Evolutionary conservation across 2,329 filamentous ascomycete species (phyloP).

Genomic region (Xylariales sp.): DNA sequence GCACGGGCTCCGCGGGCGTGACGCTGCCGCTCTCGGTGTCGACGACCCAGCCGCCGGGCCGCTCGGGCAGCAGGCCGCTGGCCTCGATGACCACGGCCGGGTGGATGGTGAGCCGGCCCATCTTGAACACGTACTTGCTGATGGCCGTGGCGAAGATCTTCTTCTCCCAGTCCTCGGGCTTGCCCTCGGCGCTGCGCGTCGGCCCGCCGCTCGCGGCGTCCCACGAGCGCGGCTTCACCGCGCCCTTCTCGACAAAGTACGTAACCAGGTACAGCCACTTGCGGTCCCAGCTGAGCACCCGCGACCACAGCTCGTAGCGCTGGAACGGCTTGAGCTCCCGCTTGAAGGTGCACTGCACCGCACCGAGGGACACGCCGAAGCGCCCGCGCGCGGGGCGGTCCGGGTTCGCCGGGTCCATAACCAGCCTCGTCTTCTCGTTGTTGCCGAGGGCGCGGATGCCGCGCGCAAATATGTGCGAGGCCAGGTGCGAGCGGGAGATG

Average conservation of each 20-base stretch:
- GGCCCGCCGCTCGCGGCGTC: conserved; percentile 37
- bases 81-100: conserved; percentile 71
- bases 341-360: conserved; percentile 70
- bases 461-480: conserved; percentile 62
- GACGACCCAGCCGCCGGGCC: conserved; percentile 61
- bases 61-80: conserved; percentile 68
- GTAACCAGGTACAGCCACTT: conserved; percentile 79
- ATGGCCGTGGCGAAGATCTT: conserved; percentile 68
- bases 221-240: conserved; percentile 51
- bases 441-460: conserved; percentile 49
- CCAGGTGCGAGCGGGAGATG: conserved; percentile 74
- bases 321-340: conserved; percentile 67
- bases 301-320: conserved; percentile 69
- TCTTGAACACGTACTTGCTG: conserved; percentile 79
- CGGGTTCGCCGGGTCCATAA: conserved; percentile 42
- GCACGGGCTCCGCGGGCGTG: conserved; percentile 12
- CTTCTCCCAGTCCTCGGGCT: conserved; percentile 48
- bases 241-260: conserved; percentile 64
- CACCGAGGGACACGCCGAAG: conserved; percentile 65
- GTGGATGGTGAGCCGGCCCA: conserved; percentile 77
- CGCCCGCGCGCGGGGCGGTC: conserved; percentile 43
- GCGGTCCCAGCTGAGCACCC: conserved; percentile 69
- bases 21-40: conserved; percentile 26
- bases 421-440: conserved; percentile 45
- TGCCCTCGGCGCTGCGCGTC: conserved; percentile 27